Evolutionary conservation across 441 rosid genomes (phyloP), one percentile per base, ranked within the genome.

Genomic region (Geranium incanum): DNA sequence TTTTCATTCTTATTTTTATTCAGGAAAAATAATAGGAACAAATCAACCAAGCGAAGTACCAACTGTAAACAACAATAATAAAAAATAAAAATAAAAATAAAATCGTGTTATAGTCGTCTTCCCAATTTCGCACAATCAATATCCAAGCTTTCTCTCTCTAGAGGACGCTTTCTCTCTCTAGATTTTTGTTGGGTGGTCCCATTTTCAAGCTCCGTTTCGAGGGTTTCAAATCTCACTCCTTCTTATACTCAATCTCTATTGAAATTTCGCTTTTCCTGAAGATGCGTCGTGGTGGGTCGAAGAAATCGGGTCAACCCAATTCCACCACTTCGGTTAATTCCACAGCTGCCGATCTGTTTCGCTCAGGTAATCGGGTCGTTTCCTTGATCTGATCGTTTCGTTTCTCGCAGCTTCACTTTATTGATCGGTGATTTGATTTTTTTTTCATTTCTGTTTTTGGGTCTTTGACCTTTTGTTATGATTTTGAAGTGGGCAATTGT

Each of bases 251-350:
- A 33, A 18, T 67, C 60, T 11, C 12, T 48, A 39, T 62, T 63
- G 45, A 16, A 28, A 21, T 68, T 77, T 45, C 36, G 45, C 52
- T 37, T 74, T 71, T 69, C 64, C 33, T 71, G 78, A 82, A 85
- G 95, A 94, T 94, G 99, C 96, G 97, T 84, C 97, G 95, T 45
- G 88, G 90, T 76, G 77, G 88, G 74, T 70, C 93, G 15, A 88
- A 81, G 84, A 92, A 87, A 79, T 73, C 87, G 81, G 88, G 80
- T 85, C 88, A 88, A 84, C 77, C 91, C 70, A 84, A 79, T 79
- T 86, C 96, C 11, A 78, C 88, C 59, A 48, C 85, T 66, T 81
- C 90, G 52, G 78, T 87, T 68, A 67, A 83, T 76, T 77, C 85
- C 70, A 78, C 91, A 16, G 80, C 97, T 57, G 68, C 93, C 77